Evolutionary conservation across 768 basidiomycete genomes (phyloP).

Genomic region (Neoboletus subvelutipes): DNA sequence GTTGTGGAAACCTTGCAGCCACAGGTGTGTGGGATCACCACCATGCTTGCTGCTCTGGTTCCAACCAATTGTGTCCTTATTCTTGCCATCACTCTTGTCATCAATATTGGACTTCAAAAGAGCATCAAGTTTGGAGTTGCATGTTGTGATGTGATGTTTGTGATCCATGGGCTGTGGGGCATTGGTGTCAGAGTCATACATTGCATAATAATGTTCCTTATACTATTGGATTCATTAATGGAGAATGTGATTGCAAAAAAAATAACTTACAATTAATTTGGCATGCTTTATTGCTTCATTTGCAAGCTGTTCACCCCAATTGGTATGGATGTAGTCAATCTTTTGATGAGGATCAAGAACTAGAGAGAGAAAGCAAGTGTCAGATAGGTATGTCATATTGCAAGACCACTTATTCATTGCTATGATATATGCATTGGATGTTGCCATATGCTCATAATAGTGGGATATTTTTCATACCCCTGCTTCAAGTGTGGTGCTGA

Average conservation of each 20-base stretch:
- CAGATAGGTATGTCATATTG: background rate
- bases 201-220: background rate
- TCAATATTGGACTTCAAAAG: background rate
- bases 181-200: background rate
- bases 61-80: background rate
- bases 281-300: background rate
- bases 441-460: background rate
- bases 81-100: background rate
- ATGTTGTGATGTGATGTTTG: background rate
- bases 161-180: background rate
- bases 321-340: too few relatives aligned
- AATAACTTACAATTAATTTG: background rate
- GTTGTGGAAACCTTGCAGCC: conserved; percentile 7
- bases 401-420: conserved; percentile 10
- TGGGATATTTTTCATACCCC: background rate
- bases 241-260: background rate
- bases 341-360: conserved; percentile 8
- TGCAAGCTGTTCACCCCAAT: background rate
- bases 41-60: too few relatives aligned
- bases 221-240: conserved; percentile 5
- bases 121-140: background rate
- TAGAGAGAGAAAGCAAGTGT: background rate
- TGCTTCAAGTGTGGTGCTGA: background rate
- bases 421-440: background rate
- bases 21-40: background rate